phyloP scores from a whole-genome alignment of 208 protist species.

The Acanthamoeba healyi region DNA sequence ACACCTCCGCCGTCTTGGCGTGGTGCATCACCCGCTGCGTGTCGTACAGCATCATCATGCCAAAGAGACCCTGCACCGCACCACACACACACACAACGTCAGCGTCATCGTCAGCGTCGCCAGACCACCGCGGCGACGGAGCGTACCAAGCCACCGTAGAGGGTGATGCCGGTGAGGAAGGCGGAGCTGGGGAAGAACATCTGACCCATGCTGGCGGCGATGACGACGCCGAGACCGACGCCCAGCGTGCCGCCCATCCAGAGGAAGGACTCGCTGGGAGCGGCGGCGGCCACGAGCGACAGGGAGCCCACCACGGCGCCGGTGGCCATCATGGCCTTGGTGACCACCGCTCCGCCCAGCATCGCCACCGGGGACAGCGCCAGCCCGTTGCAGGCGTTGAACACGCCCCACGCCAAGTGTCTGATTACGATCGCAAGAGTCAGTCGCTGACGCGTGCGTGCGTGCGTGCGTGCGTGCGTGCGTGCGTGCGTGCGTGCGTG shows the following conservation, averaged over 20 bases:
- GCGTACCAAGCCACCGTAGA: neutral
- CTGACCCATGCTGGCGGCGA: constrained; percentile 26
- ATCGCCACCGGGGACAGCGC: neutral
- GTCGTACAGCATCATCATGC: constrained; percentile 41
- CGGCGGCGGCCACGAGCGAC: constrained; percentile 15
- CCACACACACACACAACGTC: neutral
- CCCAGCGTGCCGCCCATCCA: constrained; percentile 14
- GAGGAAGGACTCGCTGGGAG: constrained; percentile 26
- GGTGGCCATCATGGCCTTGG: neutral
- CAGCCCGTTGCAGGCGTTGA: constrained; percentile 23
- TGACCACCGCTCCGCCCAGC: neutral
- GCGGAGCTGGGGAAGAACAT: constrained; percentile 26
- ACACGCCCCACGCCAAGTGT: neutral
- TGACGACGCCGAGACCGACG: neutral
- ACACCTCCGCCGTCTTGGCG: neutral
- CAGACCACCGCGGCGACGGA: neutral
- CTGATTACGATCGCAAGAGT: neutral
- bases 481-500: neutral
- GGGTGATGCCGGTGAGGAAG: constrained; percentile 1
- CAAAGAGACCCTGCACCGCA: neutral
- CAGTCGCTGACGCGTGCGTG: neutral
- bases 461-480: neutral
- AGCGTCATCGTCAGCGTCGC: neutral
- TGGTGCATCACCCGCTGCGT: neutral
- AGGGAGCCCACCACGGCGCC: constrained; percentile 20